Percentiles rank a stretch among this genome's conserved stretches.
Conservation (phyloP, 257 asterid species). For the Dorcoceras hygrometricum region DNA sequence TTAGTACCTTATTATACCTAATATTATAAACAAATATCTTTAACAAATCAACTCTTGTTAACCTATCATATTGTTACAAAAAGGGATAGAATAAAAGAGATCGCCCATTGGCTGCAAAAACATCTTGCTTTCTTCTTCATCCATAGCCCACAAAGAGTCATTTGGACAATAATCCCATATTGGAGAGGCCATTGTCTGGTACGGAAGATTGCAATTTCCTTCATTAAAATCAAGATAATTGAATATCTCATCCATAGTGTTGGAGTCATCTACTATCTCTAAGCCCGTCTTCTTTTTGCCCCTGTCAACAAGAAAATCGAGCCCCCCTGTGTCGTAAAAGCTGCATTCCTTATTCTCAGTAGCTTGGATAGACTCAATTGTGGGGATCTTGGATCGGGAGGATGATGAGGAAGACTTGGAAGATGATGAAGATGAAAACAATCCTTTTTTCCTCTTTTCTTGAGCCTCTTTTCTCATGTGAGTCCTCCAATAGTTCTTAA, state of each 20-base stretch:
- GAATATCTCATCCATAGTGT: slow-evolving; percentile 88
- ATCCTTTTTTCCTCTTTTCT: slow-evolving; percentile 45
- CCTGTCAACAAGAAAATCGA: neutral
- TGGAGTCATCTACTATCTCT: slow-evolving; percentile 33
- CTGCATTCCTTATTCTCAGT: slow-evolving; percentile 35
- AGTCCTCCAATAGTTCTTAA: slow-evolving; percentile 92
- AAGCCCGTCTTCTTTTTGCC: slow-evolving; percentile 24
- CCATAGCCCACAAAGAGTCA: slow-evolving; percentile 50
- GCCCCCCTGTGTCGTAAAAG: slow-evolving; percentile 69
- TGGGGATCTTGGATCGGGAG: slow-evolving; percentile 28
- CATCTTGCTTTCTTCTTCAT: slow-evolving; percentile 42
- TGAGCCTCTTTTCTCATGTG: slow-evolving; percentile 86
- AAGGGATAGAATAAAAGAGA: slow-evolving; percentile 37
- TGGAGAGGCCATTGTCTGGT: slow-evolving; percentile 43
- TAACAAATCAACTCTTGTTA: slow-evolving; percentile 28
- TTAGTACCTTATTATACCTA: slow-evolving; percentile 21
- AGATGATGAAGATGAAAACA: slow-evolving; percentile 40
- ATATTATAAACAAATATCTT: slow-evolving; percentile 28
- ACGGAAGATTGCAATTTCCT: slow-evolving; percentile 32
- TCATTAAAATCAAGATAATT: slow-evolving; percentile 63
- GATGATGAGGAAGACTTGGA: slow-evolving; percentile 47
- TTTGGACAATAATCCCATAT: slow-evolving; percentile 54
- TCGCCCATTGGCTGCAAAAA: slow-evolving; percentile 33
- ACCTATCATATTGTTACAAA: slow-evolving; percentile 32
- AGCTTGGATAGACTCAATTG: slow-evolving; percentile 24